Evolutionary conservation across 1,284 basidiomycete species (phyloP), one percentile per base, ranked within the genome.

Genomic region (Microbotryum violaceum): DNA sequence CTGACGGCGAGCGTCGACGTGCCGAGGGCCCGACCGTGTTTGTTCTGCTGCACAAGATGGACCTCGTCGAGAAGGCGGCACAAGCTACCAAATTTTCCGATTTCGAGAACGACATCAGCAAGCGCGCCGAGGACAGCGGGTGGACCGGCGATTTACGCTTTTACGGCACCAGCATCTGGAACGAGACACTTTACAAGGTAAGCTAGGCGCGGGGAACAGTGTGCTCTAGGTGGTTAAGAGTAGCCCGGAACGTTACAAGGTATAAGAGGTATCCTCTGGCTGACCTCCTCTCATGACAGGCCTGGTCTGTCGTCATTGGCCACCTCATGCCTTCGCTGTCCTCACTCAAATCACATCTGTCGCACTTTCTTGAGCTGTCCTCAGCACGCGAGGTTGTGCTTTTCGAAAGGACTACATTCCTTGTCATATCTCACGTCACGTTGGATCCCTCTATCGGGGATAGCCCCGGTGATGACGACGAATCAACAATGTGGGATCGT

Each of bases 31-130:
- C 70, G 18, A 70, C 64, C 21, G 71, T 71, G 6, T 84, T 83
- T 25, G 86, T 98, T 12, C 96, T 97, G 77, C 82, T 98, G 57
- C 94, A 99, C 79, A 99, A 99, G 82, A 97, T 98, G 91, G 94
- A 83, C 71, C 68, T 83, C 46, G 77, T 81, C 1, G 63, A 65
- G 0, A 44, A 65, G 47, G 64, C 62, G 4, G 46, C 80, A 85
- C 67, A 84, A 77, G 56, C 73, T 84, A 57, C 80, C 82, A 44
- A 76, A 82, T 64, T 77, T 78, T 52, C 75, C 74, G 42, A 69
- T 42, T 69, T 69, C 10, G 58, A 67, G 51, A 23, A 25, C 20
- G 61, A 64, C 16, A 63, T 69, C 42, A 58, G 48, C 8, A 55
- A 53, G 44, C 60, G 64, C 45, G 65, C 67, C 61, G 31, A 62